Evolutionary conservation across 2,329 filamentous ascomycete species (phyloP).

Genomic region (Fusarium floridanum): DNA sequence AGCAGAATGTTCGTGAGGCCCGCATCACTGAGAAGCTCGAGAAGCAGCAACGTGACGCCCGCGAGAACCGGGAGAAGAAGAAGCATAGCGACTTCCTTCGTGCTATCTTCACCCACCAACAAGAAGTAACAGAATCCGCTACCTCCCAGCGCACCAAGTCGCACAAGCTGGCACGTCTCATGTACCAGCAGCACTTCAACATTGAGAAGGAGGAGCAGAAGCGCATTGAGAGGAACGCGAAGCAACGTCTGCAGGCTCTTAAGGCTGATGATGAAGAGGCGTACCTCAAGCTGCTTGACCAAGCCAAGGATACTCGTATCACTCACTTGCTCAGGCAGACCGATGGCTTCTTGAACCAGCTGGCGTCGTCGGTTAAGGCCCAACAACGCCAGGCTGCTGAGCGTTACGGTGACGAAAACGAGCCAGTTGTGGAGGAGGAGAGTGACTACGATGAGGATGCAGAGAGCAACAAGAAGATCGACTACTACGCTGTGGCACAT

Average conservation of each 20-base stretch:
- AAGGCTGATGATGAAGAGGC: slow-evolving; percentile 99
- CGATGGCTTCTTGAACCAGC: slow-evolving; percentile 95
- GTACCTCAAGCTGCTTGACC: slow-evolving; percentile 96
- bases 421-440: slow-evolving; percentile 69
- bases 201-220: slow-evolving; percentile 99
- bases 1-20: slow-evolving; percentile 94
- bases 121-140: slow-evolving; percentile 79
- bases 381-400: slow-evolving; percentile 89
- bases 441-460: slow-evolving; percentile 77
- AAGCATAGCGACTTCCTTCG: slow-evolving; percentile 94
- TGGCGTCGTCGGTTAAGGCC: slow-evolving; percentile 92
- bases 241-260: slow-evolving; percentile 98
- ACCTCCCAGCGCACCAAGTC: slow-evolving; percentile 78
- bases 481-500: slow-evolving; percentile 99
- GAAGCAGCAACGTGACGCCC: slow-evolving; percentile 97
- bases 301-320: slow-evolving; percentile 99
- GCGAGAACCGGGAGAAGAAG: slow-evolving; percentile 97
- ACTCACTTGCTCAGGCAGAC: slow-evolving; percentile 97
- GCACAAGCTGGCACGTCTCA: slow-evolving; percentile 88
- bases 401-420: slow-evolving; percentile 77
- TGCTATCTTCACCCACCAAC: slow-evolving; percentile 84
- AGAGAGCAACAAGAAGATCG: slow-evolving; percentile 83
- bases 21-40: slow-evolving; percentile 98
- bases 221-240: slow-evolving; percentile 95
- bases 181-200: slow-evolving; percentile 90